Evolutionary conservation across 2,329 filamentous ascomycete species (phyloP), one percentile per base, ranked within the genome.

Genomic region (Penicillium sp.): DNA sequence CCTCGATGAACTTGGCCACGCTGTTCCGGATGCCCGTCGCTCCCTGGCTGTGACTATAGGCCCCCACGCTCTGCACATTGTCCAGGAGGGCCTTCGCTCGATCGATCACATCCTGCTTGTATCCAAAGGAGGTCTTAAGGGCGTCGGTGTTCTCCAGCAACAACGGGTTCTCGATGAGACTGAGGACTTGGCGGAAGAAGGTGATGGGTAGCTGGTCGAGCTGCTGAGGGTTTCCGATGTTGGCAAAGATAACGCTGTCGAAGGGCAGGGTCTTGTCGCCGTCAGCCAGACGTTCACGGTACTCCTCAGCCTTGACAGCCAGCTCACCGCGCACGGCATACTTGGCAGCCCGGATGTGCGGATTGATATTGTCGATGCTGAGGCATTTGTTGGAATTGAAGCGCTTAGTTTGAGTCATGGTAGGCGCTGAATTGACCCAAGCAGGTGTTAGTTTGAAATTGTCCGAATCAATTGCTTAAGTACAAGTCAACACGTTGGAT

Each of bases 191-290:
- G 62, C 93, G 86, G 83, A 98, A 96, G 80, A 96, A 98, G 61
- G 93, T 98, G 65, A 98, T 92, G 65, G 93, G 93, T 79, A 97
- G 95, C 80, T 98, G 93, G 75, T 96, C 93, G 56, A 98, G 83
- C 75, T 98, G 93, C 75, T 98, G 93, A 3, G 93, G 93, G 78
- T 98, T 98, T 67, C 93, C 93, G 66, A 98, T 98, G 76, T 98
- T 98, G 74, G 93, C 93, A 56, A 88, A 91, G 75, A 98, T 92
- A 72, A 98, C 86, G 52, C 89, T 81, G 63, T 88, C 79, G 72
- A 98, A 98, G 42, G 93, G 92, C 44, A 97, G 79, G n/a, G 63
- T 61, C 58, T 71, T 68, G 54, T 71, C 67, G 46, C 71, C 73
- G 44, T 80, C 76, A 51, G 71, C 71, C 54, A 96, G 78, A 64